These are phyloP conservation scores for Chaetothyriales sp. DNA, from an alignment of 2,329 filamentous ascomycete species.

Conservation along the genomic window DNA sequence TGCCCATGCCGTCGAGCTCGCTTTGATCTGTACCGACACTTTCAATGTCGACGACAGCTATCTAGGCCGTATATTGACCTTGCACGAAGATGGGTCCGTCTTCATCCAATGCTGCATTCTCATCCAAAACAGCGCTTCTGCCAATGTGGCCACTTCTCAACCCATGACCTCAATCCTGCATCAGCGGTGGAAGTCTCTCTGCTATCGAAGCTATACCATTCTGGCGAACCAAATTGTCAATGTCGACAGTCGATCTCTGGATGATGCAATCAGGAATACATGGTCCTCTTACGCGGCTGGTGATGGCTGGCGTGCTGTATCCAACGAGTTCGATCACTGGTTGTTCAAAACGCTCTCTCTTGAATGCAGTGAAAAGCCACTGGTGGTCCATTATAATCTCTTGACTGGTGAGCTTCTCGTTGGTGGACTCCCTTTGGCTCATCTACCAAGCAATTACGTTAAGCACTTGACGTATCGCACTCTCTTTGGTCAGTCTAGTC, in stretches of 20 bases:
- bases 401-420: slow-evolving; percentile 41
- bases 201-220: slow-evolving; percentile 1
- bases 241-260: slow-evolving; percentile 4
- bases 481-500: slow-evolving; percentile 31
- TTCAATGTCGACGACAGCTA: slow-evolving; percentile 31
- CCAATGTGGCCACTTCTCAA: slow-evolving; percentile 1
- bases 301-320: slow-evolving; percentile 1
- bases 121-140: slow-evolving; percentile 24
- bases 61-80: slow-evolving; percentile 20
- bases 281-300: slow-evolving; percentile 11
- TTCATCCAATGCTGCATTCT: slow-evolving; percentile 28
- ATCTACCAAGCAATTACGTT: slow-evolving; percentile 36
- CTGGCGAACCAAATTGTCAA: slow-evolving; percentile 5
- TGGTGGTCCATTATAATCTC: slow-evolving; percentile 35
- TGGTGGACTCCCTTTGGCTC: slow-evolving; percentile 35
- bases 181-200: slow-evolving; percentile 4
- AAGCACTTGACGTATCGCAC: slow-evolving; percentile 26
- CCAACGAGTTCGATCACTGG: slow-evolving; percentile 22
- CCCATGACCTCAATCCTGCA: slow-evolving; percentile 5
- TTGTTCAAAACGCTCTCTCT: slow-evolving; percentile 16
- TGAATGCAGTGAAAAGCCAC: background rate
- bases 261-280: slow-evolving; percentile 11
- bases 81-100: slow-evolving; percentile 19
- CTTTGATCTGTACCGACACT: slow-evolving; percentile 31
- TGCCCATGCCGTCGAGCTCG: slow-evolving; percentile 26